Evolutionary conservation across 2,329 filamentous ascomycete species (phyloP).

Genomic region (Ophiocordyceps camponoti-saundersi): DNA sequence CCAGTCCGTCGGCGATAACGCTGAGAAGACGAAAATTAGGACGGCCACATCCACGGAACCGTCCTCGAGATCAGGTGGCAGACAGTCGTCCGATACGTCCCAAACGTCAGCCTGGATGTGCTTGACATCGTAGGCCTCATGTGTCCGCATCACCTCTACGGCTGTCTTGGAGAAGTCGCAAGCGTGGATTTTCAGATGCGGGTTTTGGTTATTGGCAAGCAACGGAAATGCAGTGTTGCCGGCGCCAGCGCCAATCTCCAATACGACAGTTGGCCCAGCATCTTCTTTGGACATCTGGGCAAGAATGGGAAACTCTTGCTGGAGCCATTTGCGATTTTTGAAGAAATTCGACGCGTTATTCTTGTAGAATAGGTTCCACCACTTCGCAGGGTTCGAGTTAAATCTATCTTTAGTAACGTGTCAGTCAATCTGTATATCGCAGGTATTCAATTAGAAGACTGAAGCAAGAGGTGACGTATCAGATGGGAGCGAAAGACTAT

Average conservation of each 20-base stretch:
- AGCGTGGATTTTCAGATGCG: conserved; percentile 67
- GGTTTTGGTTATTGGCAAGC: conserved; percentile 68
- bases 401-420: conserved; percentile 45
- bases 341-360: conserved; percentile 97
- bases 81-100: conserved; percentile 59
- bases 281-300: conserved; percentile 53
- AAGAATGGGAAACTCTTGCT: conserved; percentile 89
- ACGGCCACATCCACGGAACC: conserved; percentile 81
- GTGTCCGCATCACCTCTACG: conserved; percentile 75
- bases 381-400: conserved; percentile 79
- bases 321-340: conserved; percentile 95
- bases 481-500: conserved; percentile 60
- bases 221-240: conserved; percentile 95
- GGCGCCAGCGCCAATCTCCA: conserved; percentile 89
- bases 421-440: conserved; percentile 18
- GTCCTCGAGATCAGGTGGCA: conserved; percentile 63
- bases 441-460: neutral
- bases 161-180: conserved; percentile 95
- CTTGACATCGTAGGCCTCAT: conserved; percentile 56
- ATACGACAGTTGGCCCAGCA: conserved; percentile 51
- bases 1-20: conserved; percentile 76
- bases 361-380: conserved; percentile 98
- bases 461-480: conserved; percentile 16
- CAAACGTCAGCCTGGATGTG: conserved; percentile 82
- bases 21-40: conserved; percentile 95